Conservation (phyloP, 1,284 basidiomycete genomes). For the Melampsora larici-populina region DNA sequence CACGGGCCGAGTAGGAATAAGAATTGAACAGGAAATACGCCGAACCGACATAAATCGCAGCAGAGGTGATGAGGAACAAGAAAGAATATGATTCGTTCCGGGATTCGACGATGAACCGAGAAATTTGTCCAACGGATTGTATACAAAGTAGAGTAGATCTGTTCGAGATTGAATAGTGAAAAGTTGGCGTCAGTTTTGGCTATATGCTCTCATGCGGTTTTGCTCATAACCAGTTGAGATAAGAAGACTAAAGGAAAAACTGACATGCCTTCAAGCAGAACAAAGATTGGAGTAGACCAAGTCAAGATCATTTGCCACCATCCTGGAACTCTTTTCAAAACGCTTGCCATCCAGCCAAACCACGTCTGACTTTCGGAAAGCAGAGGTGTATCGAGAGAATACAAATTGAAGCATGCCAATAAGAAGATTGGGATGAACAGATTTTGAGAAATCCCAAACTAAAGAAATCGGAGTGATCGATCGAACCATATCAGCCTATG, state of each 20-base stretch:
- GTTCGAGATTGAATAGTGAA: neutral
- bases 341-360: constrained; percentile 58
- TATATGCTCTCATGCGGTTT: neutral
- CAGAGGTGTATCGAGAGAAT: constrained; percentile 49
- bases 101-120: constrained; percentile 36
- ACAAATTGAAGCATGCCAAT: constrained; percentile 72
- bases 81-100: constrained; percentile 44
- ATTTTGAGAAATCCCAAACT: constrained; percentile 46
- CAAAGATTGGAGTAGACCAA: constrained; percentile 70
- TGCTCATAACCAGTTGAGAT: neutral
- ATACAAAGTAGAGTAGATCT: constrained; percentile 41
- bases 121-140: constrained; percentile 41
- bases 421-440: constrained; percentile 74
- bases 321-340: constrained; percentile 68
- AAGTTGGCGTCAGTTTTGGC: neutral
- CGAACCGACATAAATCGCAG: constrained; percentile 49
- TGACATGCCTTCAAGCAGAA: constrained; percentile 75
- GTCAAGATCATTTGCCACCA: constrained; percentile 69
- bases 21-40: constrained; percentile 53
- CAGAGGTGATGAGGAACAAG: constrained; percentile 44
- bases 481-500: neutral
- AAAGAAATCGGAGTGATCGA: constrained; percentile 31
- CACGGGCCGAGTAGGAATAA: constrained; percentile 72
- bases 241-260: constrained; percentile 55
- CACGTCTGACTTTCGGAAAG: neutral